phyloP scores from a whole-genome alignment of 345 rosid genomes.

The Punica granatum region DNA sequence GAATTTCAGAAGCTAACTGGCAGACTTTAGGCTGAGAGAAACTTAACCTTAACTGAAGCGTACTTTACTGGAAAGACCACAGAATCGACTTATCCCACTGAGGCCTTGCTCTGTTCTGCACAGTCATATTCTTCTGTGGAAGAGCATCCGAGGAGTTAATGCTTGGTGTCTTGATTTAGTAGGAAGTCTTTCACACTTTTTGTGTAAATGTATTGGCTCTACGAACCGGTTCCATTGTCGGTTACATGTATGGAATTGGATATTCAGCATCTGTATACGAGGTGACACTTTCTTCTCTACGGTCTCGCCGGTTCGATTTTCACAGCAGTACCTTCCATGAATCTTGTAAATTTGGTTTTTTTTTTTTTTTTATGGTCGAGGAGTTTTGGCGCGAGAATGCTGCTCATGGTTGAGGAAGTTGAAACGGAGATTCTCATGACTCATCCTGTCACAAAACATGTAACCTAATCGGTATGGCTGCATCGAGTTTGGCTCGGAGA shows the following conservation, averaged over 20 bases:
- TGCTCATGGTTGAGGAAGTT: too few species aligned
- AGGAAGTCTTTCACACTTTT: background rate
- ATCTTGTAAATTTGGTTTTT: too few species aligned
- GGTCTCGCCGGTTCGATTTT: too few species aligned
- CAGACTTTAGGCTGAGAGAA: conserved; percentile 45
- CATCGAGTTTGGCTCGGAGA: too few species aligned
- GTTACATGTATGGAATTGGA: too few species aligned
- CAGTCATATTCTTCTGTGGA: background rate
- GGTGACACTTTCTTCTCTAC: background rate
- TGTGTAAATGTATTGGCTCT: background rate
- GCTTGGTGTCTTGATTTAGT: background rate
- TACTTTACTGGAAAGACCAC: background rate
- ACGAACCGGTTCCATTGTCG: background rate
- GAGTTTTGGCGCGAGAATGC: too few species aligned
- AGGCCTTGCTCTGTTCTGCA: background rate
- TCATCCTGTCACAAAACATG: too few species aligned
- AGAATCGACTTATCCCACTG: background rate
- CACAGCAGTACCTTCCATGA: background rate
- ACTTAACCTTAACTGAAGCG: conserved; percentile 40
- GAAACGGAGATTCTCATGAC: too few species aligned
- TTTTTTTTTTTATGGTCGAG: too few species aligned
- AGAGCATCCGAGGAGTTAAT: background rate
- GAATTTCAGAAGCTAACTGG: conserved; percentile 33
- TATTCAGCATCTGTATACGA: too few species aligned
- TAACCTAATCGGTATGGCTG: too few species aligned